A percentile compares a stretch with the other conserved stretches of the same genome.
phyloP scores from a whole-genome alignment of 441 rosid genomes.

The Corymbia calophylla region DNA sequence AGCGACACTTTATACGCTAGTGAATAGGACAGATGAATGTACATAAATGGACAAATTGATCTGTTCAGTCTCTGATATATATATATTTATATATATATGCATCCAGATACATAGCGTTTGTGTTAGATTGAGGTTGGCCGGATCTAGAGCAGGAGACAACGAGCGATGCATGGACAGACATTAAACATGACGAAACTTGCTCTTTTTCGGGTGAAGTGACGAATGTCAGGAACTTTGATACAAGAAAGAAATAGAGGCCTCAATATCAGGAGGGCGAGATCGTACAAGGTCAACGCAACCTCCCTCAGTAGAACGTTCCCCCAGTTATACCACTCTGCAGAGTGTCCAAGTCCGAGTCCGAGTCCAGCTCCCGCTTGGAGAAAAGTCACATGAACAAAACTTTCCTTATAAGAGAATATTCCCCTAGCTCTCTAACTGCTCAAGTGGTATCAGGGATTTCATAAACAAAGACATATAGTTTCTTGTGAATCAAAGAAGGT shows the following conservation, averaged over 20 bases:
- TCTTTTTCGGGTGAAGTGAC: not conserved
- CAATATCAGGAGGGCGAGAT: not conserved
- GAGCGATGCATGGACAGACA: not conserved
- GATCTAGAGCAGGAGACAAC: not conserved
- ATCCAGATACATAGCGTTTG: not conserved
- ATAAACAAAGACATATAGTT: not conserved
- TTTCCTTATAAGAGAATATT: not conserved
- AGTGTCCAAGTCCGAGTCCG: not conserved
- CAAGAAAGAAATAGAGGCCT: not conserved
- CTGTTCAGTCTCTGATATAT: not conserved
- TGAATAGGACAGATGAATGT: not conserved
- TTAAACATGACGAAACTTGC: not conserved
- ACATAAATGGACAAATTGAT: not conserved
- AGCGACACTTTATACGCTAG: not conserved
- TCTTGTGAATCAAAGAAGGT: not conserved
- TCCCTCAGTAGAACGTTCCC: not conserved
- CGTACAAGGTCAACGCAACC: not conserved
- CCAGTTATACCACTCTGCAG: not conserved
- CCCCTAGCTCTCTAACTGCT: not conserved
- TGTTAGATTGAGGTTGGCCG: not conserved
- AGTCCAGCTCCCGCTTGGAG: not conserved
- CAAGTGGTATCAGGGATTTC: not conserved
- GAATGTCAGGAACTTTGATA: not conserved
- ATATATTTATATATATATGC: not conserved
- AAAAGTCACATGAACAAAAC: not conserved